Conservation (phyloP, 1,284 basidiomycete species). For the Pisolithus thermaeus region DNA sequence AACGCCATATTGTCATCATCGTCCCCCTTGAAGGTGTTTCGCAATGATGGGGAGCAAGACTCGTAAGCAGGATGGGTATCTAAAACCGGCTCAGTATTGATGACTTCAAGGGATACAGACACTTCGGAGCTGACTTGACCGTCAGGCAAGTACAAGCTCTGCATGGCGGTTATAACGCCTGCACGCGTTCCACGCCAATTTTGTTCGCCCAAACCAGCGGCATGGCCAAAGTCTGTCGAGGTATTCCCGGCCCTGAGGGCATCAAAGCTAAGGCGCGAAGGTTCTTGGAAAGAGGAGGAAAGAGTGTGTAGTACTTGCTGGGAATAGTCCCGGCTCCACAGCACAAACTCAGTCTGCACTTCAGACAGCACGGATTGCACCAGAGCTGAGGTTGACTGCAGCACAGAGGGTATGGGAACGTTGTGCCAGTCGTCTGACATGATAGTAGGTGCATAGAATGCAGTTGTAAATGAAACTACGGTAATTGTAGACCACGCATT, state of each 20-base stretch:
- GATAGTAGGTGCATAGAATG: too few species aligned
- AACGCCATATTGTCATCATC: conserved; percentile 51
- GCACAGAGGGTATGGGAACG: neutral
- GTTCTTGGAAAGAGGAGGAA: neutral
- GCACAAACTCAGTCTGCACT: conserved; percentile 1
- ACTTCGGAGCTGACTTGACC: conserved; percentile 10
- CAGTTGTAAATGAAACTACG: too few species aligned
- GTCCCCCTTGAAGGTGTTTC: conserved; percentile 48
- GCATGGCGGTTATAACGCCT: conserved; percentile 2
- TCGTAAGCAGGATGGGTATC: conserved; percentile 41
- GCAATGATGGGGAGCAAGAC: conserved; percentile 40
- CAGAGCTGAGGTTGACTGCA: neutral
- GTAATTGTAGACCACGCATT: too few species aligned
- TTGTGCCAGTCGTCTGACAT: neutral
- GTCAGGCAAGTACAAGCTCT: conserved; percentile 12
- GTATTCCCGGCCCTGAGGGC: neutral
- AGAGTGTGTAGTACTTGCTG: neutral
- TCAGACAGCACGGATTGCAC: neutral
- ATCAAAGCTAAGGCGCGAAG: neutral
- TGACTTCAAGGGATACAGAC: conserved; percentile 12
- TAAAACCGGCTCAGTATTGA: conserved; percentile 12
- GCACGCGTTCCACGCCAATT: neutral
- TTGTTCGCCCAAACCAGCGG: neutral
- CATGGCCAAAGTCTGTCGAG: neutral
- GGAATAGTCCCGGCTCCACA: neutral